A percentile compares a stretch with the other conserved stretches of the same genome.
These are phyloP conservation scores for Magnaporthiopsis rhizophila DNA, from an alignment of 2,329 filamentous ascomycete species.

Conservation along the genomic window DNA sequence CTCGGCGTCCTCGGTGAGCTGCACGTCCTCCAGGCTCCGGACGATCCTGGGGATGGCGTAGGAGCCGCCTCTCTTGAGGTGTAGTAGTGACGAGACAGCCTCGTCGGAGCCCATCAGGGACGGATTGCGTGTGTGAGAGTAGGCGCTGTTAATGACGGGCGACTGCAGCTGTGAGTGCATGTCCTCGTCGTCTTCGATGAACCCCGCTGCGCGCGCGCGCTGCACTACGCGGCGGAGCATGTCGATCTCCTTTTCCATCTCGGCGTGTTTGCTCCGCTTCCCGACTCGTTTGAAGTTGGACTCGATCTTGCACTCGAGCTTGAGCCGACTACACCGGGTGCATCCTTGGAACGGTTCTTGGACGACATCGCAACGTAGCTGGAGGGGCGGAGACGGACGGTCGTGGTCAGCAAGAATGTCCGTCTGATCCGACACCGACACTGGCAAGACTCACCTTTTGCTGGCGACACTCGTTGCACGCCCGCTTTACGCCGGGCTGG, in stretches of 20 bases:
- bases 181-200: conserved; percentile 41
- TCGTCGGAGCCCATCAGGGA: conserved; percentile 62
- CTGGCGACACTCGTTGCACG: conserved; percentile 78
- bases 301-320: conserved; percentile 78
- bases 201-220: conserved; percentile 52
- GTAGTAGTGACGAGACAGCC: conserved; percentile 57
- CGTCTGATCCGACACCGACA: background rate
- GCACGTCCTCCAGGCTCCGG: conserved; percentile 54
- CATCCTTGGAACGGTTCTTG: conserved; percentile 74
- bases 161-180: conserved; percentile 47
- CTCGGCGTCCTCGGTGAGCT: conserved; percentile 56
- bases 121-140: conserved; percentile 52
- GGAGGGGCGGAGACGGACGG: conserved; percentile 12
- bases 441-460: conserved; percentile 58
- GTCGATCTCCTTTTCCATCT: conserved; percentile 80
- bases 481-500: conserved; percentile 65
- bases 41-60: conserved; percentile 52
- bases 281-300: conserved; percentile 77
- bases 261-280: conserved; percentile 74
- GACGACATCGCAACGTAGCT: conserved; percentile 78
- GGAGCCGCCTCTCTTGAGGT: conserved; percentile 56
- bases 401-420: conserved; percentile 4
- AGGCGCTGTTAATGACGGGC: conserved; percentile 48
- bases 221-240: conserved; percentile 54
- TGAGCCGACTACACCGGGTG: conserved; percentile 69